phyloP scores from a whole-genome alignment of 805 yeast genomes.

The Suhomyces vadensis region DNA sequence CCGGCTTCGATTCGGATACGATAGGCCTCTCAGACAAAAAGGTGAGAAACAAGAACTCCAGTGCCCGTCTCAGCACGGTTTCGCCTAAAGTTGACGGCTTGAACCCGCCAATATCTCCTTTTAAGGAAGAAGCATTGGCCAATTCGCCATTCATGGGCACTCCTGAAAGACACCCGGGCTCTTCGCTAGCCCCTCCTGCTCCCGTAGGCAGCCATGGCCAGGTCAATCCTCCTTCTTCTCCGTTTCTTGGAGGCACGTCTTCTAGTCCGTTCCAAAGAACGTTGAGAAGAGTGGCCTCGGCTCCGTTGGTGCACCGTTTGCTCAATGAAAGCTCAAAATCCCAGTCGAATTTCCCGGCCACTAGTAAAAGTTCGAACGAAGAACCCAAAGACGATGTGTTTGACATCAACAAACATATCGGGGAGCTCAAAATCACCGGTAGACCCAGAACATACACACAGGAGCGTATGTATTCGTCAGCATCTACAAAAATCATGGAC shows the following conservation, averaged over 20 bases:
- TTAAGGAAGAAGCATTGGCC: neutral
- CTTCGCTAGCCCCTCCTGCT: conserved; percentile 13
- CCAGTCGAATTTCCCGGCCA: neutral
- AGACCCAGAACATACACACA: conserved; percentile 43
- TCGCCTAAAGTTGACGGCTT: neutral
- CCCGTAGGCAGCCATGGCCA: too few species aligned
- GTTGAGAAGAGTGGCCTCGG: conserved; percentile 79
- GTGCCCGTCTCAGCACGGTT: too few species aligned
- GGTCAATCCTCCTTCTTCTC: conserved; percentile 12
- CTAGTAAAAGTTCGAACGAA: conserved; percentile 6
- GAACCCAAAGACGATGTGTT: conserved; percentile 39
- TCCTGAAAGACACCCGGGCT: neutral
- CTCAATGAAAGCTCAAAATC: conserved; percentile 23
- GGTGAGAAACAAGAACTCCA: neutral
- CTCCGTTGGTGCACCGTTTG: conserved; percentile 60
- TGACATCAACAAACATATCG: conserved; percentile 44
- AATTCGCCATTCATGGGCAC: neutral
- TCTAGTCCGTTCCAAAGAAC: conserved; percentile 36
- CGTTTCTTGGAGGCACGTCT: neutral
- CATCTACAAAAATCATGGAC: conserved; percentile 69
- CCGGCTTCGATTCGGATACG: neutral
- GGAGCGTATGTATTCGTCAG: conserved; percentile 67
- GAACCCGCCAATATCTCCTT: neutral
- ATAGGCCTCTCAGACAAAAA: neutral
- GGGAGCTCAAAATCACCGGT: conserved; percentile 38